These are phyloP conservation scores for Penicillium robsamsonii DNA, from an alignment of 495 filamentous ascomycete genomes.

Conservation along the genomic window DNA sequence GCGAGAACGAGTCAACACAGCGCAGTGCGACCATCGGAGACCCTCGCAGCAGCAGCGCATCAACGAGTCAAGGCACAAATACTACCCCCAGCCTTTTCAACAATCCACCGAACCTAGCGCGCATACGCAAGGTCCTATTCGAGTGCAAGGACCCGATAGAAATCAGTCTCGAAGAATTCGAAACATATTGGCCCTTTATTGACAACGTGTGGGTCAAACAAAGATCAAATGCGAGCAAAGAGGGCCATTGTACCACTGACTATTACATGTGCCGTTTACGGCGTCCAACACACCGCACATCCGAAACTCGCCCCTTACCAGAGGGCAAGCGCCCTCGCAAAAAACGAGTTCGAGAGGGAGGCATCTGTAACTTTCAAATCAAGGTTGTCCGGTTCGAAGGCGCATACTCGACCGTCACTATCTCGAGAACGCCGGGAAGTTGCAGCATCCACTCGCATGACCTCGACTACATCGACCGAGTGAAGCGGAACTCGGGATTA, in stretches of 20 bases:
- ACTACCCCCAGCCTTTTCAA: conserved; percentile 31
- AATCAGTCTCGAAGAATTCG: conserved; percentile 49
- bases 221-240: conserved; percentile 49
- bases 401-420: conserved; percentile 45
- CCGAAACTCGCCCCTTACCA: conserved; percentile 46
- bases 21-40: neutral
- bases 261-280: conserved; percentile 54
- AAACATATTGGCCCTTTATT: conserved; percentile 55
- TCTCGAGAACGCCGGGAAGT: conserved; percentile 42
- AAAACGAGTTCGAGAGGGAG: conserved; percentile 50
- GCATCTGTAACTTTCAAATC: conserved; percentile 52
- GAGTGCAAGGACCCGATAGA: conserved; percentile 54
- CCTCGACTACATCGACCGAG: conserved; percentile 50
- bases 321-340: conserved; percentile 52
- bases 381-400: conserved; percentile 51
- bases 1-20: conserved; percentile 2
- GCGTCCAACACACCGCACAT: conserved; percentile 41
- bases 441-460: conserved; percentile 48
- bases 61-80: conserved; percentile 2
- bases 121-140: conserved; percentile 48
- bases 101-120: conserved; percentile 47
- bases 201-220: conserved; percentile 56
- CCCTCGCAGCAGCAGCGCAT: neutral
- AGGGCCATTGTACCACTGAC: conserved; percentile 49
- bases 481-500: conserved; percentile 52